Evolutionary conservation across 345 rosid genomes (phyloP).

Genomic region (Salix viminalis): DNA sequence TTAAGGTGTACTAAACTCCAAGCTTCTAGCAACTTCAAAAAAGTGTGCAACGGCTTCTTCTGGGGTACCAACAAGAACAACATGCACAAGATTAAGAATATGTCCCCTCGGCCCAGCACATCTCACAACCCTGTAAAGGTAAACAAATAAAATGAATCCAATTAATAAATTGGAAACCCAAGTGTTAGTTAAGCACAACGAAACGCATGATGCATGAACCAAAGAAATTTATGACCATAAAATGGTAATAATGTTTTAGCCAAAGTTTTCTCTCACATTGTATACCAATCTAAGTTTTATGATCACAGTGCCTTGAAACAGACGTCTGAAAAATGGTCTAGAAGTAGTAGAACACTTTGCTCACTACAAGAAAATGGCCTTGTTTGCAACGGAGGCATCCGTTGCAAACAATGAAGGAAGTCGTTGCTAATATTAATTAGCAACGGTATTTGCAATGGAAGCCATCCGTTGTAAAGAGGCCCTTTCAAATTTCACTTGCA

Average conservation of each 20-base stretch:
- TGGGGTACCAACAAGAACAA: conserved; percentile 89
- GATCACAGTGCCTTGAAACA: not conserved
- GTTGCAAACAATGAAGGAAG: no score
- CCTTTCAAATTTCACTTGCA: no score
- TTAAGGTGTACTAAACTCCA: conserved; percentile 46
- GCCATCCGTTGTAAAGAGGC: no score
- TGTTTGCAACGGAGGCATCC: no score
- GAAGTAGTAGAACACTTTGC: not conserved
- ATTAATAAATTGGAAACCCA: not conserved
- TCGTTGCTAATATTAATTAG: no score
- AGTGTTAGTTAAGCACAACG: not conserved
- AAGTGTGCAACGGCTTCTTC: conserved; percentile 94
- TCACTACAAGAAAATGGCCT: no score
- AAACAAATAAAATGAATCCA: conserved; percentile 1
- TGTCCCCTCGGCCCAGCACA: conserved; percentile 84
- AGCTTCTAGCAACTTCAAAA: conserved; percentile 70
- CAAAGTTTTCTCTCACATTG: not conserved
- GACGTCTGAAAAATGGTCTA: not conserved
- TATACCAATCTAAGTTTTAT: not conserved
- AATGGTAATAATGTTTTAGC: not conserved
- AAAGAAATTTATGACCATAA: not conserved
- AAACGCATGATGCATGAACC: conserved; percentile 8
- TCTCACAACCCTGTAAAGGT: conserved; percentile 60
- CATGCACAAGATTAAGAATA: conserved; percentile 80
- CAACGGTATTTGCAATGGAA: no score